Base-by-base conservation (phyloP, 2,329 filamentous ascomycete species). In the Myotisia sp. region DNA sequence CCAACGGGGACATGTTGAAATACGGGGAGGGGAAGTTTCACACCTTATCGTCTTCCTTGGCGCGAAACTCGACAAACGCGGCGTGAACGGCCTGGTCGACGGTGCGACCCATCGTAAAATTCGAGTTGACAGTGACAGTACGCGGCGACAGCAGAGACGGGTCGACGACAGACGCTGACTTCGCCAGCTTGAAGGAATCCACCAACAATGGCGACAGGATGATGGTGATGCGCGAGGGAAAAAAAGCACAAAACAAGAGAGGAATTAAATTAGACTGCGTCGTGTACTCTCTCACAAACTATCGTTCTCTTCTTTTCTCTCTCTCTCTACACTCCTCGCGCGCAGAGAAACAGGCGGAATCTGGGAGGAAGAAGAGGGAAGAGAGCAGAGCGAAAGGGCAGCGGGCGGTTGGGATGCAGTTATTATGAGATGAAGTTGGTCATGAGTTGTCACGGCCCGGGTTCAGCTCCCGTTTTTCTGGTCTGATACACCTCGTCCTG, bases 21-120 rank as follows among this genome's bases (percentile, higher is more conserved):
- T 55, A 56, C 47, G 37, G 48, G 42, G 45, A 34, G 31, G 36
- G n/a, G n/a, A n/a, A n/a, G n/a, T n/a, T n/a, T 44, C 42, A 42
- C 42, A 44, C 61, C 60, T 64, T 64, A 50, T 64, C 61, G 52
- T 63, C 60, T 55, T 64, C 63, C 56, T 65, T 66, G 54, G 63
- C 63, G 50, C 63, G 60, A 51, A 66, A 66, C 53, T 67, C 63
- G 51, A 67, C 62, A 49, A 65, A 66, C 42, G 63, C 63, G 43
- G 62, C 61, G 52, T 67, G 63, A 41, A 67, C 63, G 46, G 65
- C 63, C 48, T 64, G 62, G 53, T 67, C 63, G 47, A 65, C 61
- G 27, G 63, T 65, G 37, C 63, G 60, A 50, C 63, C 63, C 63
- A 67, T 67, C 41, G 44, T 55, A 27, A 34, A 13, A 14, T 19